These are phyloP conservation scores for Onygenales sp. DNA, from an alignment of 2,329 filamentous ascomycete genomes.

Conservation along the genomic window DNA sequence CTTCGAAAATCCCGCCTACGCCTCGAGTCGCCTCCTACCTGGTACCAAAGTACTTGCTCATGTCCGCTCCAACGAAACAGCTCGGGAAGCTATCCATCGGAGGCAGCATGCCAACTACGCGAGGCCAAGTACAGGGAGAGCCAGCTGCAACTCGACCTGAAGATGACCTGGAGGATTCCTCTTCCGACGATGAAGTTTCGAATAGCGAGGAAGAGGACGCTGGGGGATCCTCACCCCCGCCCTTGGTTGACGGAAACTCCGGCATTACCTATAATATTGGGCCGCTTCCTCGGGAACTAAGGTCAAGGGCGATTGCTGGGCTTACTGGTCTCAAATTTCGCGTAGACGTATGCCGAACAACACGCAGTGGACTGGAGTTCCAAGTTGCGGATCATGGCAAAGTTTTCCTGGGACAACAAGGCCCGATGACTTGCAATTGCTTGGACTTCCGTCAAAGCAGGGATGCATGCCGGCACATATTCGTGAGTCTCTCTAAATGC, in stretches of 20 bases:
- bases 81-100: constrained; percentile 30
- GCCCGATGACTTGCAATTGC: constrained; percentile 27
- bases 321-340: constrained; percentile 9
- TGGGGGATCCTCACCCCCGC: background rate
- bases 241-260: constrained; percentile 7
- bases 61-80: constrained; percentile 32
- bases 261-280: constrained; percentile 9
- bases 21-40: constrained; percentile 1
- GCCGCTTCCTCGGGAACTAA: constrained; percentile 5
- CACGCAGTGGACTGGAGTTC: constrained; percentile 26
- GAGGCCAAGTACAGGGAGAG: constrained; percentile 17
- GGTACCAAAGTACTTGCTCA: constrained; percentile 15
- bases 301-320: constrained; percentile 7
- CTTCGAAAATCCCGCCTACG: too few relatives aligned
- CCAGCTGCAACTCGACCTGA: constrained; percentile 11
- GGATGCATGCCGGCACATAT: constrained; percentile 33
- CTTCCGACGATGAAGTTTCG: constrained; percentile 15
- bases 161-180: constrained; percentile 11
- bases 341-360: constrained; percentile 20
- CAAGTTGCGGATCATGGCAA: constrained; percentile 26
- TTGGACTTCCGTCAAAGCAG: constrained; percentile 21
- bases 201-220: constrained; percentile 7
- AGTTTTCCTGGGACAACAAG: constrained; percentile 21
- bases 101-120: constrained; percentile 23
- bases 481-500: constrained; percentile 21